Percentiles rank a stretch among this genome's conserved stretches.
phyloP scores from a whole-genome alignment of 2,329 filamentous ascomycete species.

The Arthrocladium fulminans region DNA sequence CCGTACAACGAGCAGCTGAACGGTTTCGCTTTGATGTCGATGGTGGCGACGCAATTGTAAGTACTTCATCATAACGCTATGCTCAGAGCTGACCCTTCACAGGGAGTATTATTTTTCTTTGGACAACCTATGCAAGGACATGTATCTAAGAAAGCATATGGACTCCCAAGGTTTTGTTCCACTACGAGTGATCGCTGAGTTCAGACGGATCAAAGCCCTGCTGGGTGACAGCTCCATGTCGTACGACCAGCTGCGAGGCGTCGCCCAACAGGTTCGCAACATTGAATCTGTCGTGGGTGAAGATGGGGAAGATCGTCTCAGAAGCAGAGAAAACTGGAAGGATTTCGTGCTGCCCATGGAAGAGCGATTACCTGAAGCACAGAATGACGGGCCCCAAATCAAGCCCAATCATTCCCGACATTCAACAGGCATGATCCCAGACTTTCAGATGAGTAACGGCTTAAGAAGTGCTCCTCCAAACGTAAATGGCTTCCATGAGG shows the following conservation, averaged over 20 bases:
- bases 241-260: constrained; percentile 62
- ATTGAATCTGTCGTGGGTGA: constrained; percentile 68
- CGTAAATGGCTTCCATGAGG: constrained; percentile 22
- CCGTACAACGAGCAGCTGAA: constrained; percentile 52
- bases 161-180: constrained; percentile 88
- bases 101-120: constrained; percentile 96
- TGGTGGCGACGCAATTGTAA: constrained; percentile 54
- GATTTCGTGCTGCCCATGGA: constrained; percentile 66
- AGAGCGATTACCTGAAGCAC: constrained; percentile 63
- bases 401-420: background rate
- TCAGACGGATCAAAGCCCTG: constrained; percentile 71
- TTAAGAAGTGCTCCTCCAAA: constrained; percentile 25
- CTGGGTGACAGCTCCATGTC: constrained; percentile 48
- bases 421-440: background rate
- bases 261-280: constrained; percentile 60
- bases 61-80: constrained; percentile 20
- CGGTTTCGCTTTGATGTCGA: constrained; percentile 46
- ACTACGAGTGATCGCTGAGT: constrained; percentile 68
- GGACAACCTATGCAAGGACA: constrained; percentile 89
- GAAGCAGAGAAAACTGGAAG: constrained; percentile 66
- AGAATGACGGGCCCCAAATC: constrained; percentile 56
- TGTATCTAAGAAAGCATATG: constrained; percentile 83
- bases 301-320: constrained; percentile 70
- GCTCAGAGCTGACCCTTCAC: constrained; percentile 31
- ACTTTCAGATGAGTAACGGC: constrained; percentile 30